Conservation (phyloP, 2,329 filamentous ascomycete species). For the Penicillium sclerotigenum region DNA sequence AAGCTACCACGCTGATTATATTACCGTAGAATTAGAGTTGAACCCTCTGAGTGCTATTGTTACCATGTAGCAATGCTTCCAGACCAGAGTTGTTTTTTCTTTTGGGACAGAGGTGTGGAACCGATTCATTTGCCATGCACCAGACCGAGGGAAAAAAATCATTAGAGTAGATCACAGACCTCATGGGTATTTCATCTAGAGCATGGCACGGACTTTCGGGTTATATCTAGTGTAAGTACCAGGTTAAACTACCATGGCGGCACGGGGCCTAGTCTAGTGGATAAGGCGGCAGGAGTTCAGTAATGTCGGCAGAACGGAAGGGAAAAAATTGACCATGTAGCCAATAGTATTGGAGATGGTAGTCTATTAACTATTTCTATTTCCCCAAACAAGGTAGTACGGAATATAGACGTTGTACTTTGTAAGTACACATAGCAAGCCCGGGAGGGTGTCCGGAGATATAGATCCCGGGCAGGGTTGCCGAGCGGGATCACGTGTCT, state of each 20-base stretch:
- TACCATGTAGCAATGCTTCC: not conserved
- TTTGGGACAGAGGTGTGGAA: not conserved
- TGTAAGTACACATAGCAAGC: not conserved
- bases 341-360: not conserved
- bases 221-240: conserved; percentile 14
- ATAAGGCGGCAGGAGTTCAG: conserved; percentile 1
- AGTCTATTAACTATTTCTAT: not conserved
- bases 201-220: conserved; percentile 10
- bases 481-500: conserved; percentile 27
- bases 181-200: not conserved
- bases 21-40: too few species aligned
- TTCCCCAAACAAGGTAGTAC: not conserved
- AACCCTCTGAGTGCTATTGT: not conserved
- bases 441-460: not conserved
- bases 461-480: conserved; percentile 25
- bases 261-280: not conserved
- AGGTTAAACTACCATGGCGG: conserved; percentile 14
- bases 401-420: not conserved
- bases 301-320: conserved; percentile 3
- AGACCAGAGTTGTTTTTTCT: not conserved
- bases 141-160: not conserved
- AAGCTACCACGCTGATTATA: not conserved
- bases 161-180: not conserved
- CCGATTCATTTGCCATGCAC: not conserved
- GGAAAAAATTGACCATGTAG: not conserved